Conservation (phyloP, 208 protist genomes). For the Trypanosoma boissoni region DNA sequence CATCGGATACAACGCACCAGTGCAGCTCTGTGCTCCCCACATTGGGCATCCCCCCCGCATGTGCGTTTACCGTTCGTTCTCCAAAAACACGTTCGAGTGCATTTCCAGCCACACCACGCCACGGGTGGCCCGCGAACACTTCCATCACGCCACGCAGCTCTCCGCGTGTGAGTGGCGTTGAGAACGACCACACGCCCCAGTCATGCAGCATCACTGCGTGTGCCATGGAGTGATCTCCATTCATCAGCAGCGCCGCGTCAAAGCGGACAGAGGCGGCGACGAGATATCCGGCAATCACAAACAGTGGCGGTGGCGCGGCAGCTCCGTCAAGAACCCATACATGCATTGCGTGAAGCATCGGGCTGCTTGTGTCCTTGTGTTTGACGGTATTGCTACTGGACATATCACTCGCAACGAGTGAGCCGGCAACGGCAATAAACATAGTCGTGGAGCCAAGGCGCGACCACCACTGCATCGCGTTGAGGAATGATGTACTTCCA, state of each 20-base stretch:
- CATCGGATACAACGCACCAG: constrained; percentile 44
- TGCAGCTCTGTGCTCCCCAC: no score
- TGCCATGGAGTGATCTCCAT: constrained; percentile 43
- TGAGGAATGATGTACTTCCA: constrained; percentile 55
- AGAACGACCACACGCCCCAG: constrained; percentile 53
- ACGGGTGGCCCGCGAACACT: constrained; percentile 37
- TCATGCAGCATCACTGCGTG: constrained; percentile 64
- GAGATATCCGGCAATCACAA: constrained; percentile 66
- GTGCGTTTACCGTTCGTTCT: no score
- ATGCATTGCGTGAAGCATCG: constrained; percentile 47
- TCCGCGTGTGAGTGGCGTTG: constrained; percentile 29
- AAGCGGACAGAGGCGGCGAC: constrained; percentile 42
- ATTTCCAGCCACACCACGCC: constrained; percentile 32
- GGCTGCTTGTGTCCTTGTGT: not conserved
- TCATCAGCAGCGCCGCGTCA: constrained; percentile 45
- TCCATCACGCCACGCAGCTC: constrained; percentile 41
- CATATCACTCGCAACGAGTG: constrained; percentile 26
- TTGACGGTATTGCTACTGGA: constrained; percentile 4
- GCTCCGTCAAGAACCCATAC: constrained; percentile 53
- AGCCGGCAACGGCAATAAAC: constrained; percentile 61
- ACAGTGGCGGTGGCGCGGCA: constrained; percentile 25
- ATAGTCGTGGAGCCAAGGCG: constrained; percentile 11
- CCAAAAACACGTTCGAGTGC: no score
- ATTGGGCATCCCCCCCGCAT: no score
- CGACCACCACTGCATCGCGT: constrained; percentile 59